Evolutionary conservation across 2,329 filamentous ascomycete genomes (phyloP).

Genomic region (Fusarium humuli): DNA sequence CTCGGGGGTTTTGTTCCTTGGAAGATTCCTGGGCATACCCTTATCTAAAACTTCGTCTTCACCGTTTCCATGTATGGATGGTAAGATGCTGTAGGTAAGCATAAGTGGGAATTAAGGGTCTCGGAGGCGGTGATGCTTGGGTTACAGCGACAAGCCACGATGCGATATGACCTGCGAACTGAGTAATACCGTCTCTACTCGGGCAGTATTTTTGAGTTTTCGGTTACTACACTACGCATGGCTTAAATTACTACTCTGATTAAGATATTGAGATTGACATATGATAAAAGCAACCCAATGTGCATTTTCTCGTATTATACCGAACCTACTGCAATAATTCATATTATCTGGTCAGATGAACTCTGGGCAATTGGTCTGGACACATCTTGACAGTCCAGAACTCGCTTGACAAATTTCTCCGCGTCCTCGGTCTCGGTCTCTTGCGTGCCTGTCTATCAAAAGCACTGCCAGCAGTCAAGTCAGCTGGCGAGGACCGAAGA

Average conservation of each 20-base stretch:
- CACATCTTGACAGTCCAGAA: slow-evolving; percentile 9
- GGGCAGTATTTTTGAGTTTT: slow-evolving; percentile 8
- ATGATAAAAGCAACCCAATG: slow-evolving; percentile 25
- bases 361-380: neutral
- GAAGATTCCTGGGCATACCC: slow-evolving; percentile 14
- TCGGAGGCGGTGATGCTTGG: neutral
- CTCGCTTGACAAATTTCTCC: slow-evolving; percentile 1
- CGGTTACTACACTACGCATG: neutral
- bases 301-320: slow-evolving; percentile 23
- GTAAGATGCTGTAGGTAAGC: neutral
- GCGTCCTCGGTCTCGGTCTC: neutral
- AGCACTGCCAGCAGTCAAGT: neutral
- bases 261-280: neutral
- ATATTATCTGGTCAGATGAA: neutral
- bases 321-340: slow-evolving; percentile 10
- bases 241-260: neutral
- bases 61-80: neutral
- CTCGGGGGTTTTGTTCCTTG: slow-evolving; percentile 12
- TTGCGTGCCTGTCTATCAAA: neutral
- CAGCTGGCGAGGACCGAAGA: neutral
- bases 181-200: neutral
- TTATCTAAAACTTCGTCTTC: neutral
- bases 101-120: slow-evolving; percentile 6
- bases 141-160: slow-evolving; percentile 35
- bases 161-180: neutral